These are phyloP conservation scores for Phytophthora niederhauseri DNA, from an alignment of 352 stramenopile species.

Conservation along the genomic window DNA sequence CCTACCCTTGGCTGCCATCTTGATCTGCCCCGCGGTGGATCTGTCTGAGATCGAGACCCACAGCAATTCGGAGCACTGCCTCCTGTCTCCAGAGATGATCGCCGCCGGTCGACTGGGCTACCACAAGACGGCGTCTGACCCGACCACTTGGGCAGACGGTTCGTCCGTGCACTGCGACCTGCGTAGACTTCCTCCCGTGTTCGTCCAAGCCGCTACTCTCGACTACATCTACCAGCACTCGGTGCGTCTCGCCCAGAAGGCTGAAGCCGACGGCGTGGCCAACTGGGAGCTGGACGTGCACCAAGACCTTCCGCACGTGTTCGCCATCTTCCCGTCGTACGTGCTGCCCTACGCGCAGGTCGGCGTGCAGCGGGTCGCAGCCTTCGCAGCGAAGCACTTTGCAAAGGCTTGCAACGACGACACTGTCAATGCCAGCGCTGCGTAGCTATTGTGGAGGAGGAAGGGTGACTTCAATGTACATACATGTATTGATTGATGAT, in stretches of 20 bases:
- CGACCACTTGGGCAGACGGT: slow-evolving; percentile 37
- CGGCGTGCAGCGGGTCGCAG: slow-evolving; percentile 38
- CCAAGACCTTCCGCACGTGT: slow-evolving; percentile 46
- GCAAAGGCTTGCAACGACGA: slow-evolving; percentile 2
- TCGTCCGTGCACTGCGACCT: slow-evolving; percentile 45
- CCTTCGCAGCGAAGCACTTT: slow-evolving; percentile 45
- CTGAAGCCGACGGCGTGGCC: slow-evolving; percentile 36
- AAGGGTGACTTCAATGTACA: slow-evolving; percentile 6
- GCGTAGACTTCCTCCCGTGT: slow-evolving; percentile 39
- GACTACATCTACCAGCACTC: slow-evolving; percentile 53
- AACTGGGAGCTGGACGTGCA: slow-evolving; percentile 58
- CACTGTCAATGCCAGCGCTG: slow-evolving; percentile 3
- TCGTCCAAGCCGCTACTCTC: slow-evolving; percentile 47
- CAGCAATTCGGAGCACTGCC: slow-evolving; percentile 32
- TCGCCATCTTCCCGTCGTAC: slow-evolving; percentile 41
- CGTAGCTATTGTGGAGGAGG: slow-evolving; percentile 8
- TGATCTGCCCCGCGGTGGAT: slow-evolving; percentile 54
- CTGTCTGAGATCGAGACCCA: slow-evolving; percentile 37
- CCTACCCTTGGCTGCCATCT: slow-evolving; percentile 40
- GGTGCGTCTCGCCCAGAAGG: slow-evolving; percentile 40
- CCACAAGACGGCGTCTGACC: slow-evolving; percentile 24
- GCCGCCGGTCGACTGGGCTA: slow-evolving; percentile 26
- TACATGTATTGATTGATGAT: not conserved
- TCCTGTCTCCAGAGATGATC: slow-evolving; percentile 38
- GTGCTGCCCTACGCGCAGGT: slow-evolving; percentile 46